Conservation (phyloP, 352 stramenopile species). For the Pythium utonaiense region DNA sequence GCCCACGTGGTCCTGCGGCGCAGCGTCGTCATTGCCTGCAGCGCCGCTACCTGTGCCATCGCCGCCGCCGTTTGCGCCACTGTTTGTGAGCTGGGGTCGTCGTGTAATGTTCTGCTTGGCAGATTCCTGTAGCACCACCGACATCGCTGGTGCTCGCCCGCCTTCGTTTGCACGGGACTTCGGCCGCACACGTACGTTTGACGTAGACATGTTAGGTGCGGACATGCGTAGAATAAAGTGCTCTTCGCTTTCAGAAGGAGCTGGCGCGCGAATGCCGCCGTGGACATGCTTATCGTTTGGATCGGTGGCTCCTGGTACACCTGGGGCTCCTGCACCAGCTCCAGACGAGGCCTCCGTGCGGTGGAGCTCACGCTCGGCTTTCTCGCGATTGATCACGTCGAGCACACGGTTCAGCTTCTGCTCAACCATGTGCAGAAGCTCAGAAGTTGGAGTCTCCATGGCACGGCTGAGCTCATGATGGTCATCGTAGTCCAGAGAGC, state of each 20-base stretch:
- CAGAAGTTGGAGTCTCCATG: slow-evolving; percentile 62
- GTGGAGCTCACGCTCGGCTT: slow-evolving; percentile 76
- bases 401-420: slow-evolving; percentile 81
- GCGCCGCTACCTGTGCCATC: slow-evolving; percentile 16
- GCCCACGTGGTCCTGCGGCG: neutral
- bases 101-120: slow-evolving; percentile 18
- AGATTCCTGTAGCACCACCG: slow-evolving; percentile 21
- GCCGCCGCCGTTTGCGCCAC: slow-evolving; percentile 29
- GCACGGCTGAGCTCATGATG: slow-evolving; percentile 64
- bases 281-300: slow-evolving; percentile 36
- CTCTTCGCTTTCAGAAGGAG: slow-evolving; percentile 69
- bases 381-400: slow-evolving; percentile 82
- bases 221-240: slow-evolving; percentile 85
- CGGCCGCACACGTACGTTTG: slow-evolving; percentile 74
- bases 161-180: slow-evolving; percentile 42
- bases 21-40: slow-evolving; percentile 29
- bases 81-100: slow-evolving; percentile 23
- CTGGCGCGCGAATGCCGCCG: slow-evolving; percentile 40
- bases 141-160: slow-evolving; percentile 23
- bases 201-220: slow-evolving; percentile 52
- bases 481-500: slow-evolving; percentile 70
- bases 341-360: slow-evolving; percentile 51
- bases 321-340: slow-evolving; percentile 6
- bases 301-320: slow-evolving; percentile 19
- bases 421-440: slow-evolving; percentile 76